Evolutionary conservation across 225 moss, liverwort and hornwort species (phyloP), one percentile per base, ranked within the genome.

Genomic region (Polytrichum commune): DNA sequence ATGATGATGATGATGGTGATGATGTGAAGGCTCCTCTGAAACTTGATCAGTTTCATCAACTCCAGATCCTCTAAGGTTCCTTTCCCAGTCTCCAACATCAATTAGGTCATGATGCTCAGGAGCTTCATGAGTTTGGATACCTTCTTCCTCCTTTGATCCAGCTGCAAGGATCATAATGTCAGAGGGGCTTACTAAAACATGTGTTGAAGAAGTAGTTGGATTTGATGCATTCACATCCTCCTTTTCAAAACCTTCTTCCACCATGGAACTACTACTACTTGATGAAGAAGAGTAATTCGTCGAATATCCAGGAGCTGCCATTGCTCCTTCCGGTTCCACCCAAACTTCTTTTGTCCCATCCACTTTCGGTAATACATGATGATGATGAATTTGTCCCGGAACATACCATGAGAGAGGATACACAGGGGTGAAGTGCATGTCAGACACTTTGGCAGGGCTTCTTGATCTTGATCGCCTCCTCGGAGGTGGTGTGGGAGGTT

Each of bases 121-220:
- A 29, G 18, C 32, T 69, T 9, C 56, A 61, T 67, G 72, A 60
- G 23, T 22, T 30, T 0, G 28, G 24, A 26, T 29, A 72, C 65
- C 67, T 69, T 16, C 69, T 55, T 89, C 92, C 63, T 69, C 82
- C 71, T 85, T 92, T 30, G 82, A 79, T 38, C 80, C 81, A n/a
- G 81, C 84, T 24, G 86, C 90, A 67, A 90, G 83, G 67, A 81
- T 85, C 90, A 93, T 85, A 35, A 93, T 79, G 62, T 89, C 93
- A 76, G 90, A 81, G 54, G 93, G 93, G 61, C 86, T 90, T 30
- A 93, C 77, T 68, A 93, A 76, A 70, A 73, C 38, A 33, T 80
- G 79, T 55, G 82, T 80, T 62, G 80, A 80, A 27, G 80, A 80
- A 27, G 76, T 69, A 27, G 27, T 78, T 46, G 72, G 75, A 57